These are phyloP conservation scores for Globisporangium camurandrum DNA, from an alignment of 352 stramenopile genomes.

Conservation along the genomic window DNA sequence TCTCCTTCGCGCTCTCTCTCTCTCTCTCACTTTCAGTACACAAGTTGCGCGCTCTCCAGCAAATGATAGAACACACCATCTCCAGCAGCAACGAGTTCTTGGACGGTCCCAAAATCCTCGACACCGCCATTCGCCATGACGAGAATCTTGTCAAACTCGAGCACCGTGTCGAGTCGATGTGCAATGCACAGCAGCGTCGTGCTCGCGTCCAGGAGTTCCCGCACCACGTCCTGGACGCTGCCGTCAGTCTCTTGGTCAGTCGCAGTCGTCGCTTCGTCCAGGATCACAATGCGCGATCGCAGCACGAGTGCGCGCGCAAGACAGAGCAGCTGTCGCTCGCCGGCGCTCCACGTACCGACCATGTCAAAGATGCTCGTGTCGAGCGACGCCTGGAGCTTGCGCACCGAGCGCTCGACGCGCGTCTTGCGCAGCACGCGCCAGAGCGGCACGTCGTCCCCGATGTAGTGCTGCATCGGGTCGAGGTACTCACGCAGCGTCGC, in stretches of 20 bases:
- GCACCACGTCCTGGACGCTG: slow-evolving; percentile 55
- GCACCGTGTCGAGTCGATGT: slow-evolving; percentile 89
- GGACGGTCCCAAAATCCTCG: slow-evolving; percentile 30
- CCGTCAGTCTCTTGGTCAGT: slow-evolving; percentile 70
- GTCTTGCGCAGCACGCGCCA: slow-evolving; percentile 37
- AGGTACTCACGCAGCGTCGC: slow-evolving; percentile 89
- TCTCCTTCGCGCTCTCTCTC: neutral
- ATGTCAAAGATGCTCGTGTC: slow-evolving; percentile 42
- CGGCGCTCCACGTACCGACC: slow-evolving; percentile 88
- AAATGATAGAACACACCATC: slow-evolving; percentile 39
- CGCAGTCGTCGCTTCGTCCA: slow-evolving; percentile 93
- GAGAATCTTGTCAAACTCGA: slow-evolving; percentile 89
- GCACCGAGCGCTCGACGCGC: slow-evolving; percentile 33
- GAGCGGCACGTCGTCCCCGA: slow-evolving; percentile 47
- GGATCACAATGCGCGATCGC: slow-evolving; percentile 84
- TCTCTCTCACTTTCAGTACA: slow-evolving; percentile 7
- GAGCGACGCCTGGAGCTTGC: slow-evolving; percentile 20
- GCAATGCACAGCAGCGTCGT: slow-evolving; percentile 93
- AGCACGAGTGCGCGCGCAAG: slow-evolving; percentile 88
- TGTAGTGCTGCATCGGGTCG: slow-evolving; percentile 81
- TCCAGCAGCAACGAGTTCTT: slow-evolving; percentile 28
- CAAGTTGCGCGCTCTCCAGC: slow-evolving; percentile 37
- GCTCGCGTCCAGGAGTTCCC: slow-evolving; percentile 75
- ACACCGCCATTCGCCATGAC: slow-evolving; percentile 76
- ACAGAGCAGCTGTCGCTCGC: slow-evolving; percentile 92